Evolutionary conservation across 495 filamentous ascomycete species (phyloP).

Genomic region (Neurospora sp.): DNA sequence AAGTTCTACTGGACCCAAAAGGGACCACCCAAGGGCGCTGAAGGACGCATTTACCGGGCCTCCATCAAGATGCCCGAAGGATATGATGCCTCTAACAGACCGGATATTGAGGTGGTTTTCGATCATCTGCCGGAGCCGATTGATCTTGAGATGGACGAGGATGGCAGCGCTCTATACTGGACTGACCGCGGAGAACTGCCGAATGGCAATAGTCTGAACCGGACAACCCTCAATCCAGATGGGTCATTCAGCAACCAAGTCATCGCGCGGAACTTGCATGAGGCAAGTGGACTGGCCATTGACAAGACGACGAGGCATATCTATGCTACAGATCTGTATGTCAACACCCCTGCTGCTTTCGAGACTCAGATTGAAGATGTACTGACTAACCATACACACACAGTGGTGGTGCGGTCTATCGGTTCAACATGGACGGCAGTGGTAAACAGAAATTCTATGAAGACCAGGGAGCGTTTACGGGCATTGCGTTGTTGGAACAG

Average conservation of each 20-base stretch:
- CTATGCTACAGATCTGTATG: slow-evolving; percentile 35
- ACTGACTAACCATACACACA: neutral
- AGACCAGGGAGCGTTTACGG: slow-evolving; percentile 16
- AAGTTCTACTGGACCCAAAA: slow-evolving; percentile 52
- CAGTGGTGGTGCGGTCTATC: slow-evolving; percentile 34
- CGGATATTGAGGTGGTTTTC: slow-evolving; percentile 35
- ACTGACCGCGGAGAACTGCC: slow-evolving; percentile 46
- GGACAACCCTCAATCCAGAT: slow-evolving; percentile 8
- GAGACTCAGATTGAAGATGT: neutral
- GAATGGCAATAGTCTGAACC: slow-evolving; percentile 37
- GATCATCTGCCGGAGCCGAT: slow-evolving; percentile 43
- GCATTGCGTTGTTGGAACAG: slow-evolving; percentile 14
- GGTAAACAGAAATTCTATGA: slow-evolving; percentile 26
- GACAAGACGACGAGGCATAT: slow-evolving; percentile 27
- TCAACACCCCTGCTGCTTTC: neutral
- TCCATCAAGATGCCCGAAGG: slow-evolving; percentile 22
- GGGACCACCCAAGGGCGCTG: slow-evolving; percentile 35
- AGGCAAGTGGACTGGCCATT: slow-evolving; percentile 39
- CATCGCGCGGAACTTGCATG: slow-evolving; percentile 32
- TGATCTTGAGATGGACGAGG: slow-evolving; percentile 40
- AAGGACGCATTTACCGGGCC: slow-evolving; percentile 39
- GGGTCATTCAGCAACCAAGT: slow-evolving; percentile 9
- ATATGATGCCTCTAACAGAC: slow-evolving; percentile 5
- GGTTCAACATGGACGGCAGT: slow-evolving; percentile 33
- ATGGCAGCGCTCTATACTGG: slow-evolving; percentile 37